Conservation (phyloP, 2,329 filamentous ascomycete genomes). For the Xylariaceae sp. region DNA sequence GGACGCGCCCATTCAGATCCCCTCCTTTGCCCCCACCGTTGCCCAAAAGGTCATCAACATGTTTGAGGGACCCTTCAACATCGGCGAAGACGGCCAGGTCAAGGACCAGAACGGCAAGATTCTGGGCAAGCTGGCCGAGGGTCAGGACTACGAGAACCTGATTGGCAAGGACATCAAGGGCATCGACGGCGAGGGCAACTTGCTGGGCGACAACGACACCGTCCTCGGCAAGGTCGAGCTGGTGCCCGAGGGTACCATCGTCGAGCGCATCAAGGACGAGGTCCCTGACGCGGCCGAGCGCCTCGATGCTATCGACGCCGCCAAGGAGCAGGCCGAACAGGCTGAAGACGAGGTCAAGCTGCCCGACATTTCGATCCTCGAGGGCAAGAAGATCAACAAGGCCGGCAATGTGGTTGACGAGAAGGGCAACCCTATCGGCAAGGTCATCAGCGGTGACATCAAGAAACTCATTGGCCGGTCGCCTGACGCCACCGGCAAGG, state of each 20-base stretch:
- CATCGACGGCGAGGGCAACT: constrained; percentile 57
- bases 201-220: constrained; percentile 58
- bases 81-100: constrained; percentile 38
- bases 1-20: constrained; percentile 18
- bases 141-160: constrained; percentile 20
- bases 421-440: constrained; percentile 35
- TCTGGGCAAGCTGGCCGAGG: constrained; percentile 23
- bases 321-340: constrained; percentile 8
- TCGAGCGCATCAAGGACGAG: constrained; percentile 26
- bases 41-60: constrained; percentile 25
- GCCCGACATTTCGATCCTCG: constrained; percentile 26
- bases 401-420: constrained; percentile 37
- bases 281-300: constrained; percentile 23
- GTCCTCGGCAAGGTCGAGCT: constrained; percentile 54
- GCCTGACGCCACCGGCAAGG: constrained; percentile 36
- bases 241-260: constrained; percentile 34
- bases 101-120: constrained; percentile 38
- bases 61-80: constrained; percentile 30
- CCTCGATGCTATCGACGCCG: constrained; percentile 29
- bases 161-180: constrained; percentile 59
- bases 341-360: constrained; percentile 10
- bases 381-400: constrained; percentile 35
- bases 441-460: constrained; percentile 32
- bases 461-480: constrained; percentile 33
- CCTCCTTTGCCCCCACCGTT: constrained; percentile 24